phyloP scores from a whole-genome alignment of 2,329 filamentous ascomycete genomes.

The Dothidotthia symphoricarpi region DNA sequence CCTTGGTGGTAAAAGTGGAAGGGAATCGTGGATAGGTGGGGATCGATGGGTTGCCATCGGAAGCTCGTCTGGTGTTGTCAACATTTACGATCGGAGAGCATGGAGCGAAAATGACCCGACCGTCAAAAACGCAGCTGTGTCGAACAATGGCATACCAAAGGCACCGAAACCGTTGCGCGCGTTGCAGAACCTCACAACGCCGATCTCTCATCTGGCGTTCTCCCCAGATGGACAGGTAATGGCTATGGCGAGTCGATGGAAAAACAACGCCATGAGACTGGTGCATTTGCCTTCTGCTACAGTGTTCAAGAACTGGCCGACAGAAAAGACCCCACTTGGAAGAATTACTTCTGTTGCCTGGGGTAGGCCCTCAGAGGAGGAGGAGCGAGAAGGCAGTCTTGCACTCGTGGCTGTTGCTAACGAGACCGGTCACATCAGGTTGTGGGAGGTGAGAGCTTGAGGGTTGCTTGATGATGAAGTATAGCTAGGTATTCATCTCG shows the following conservation, averaged over 20 bases:
- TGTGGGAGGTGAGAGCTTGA: constrained; percentile 67
- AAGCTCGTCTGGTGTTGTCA: constrained; percentile 82
- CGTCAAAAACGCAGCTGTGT: constrained; percentile 12
- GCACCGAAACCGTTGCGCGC: constrained; percentile 69
- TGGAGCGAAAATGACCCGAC: constrained; percentile 50
- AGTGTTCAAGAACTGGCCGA: constrained; percentile 97
- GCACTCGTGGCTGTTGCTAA: constrained; percentile 77
- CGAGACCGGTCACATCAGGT: constrained; percentile 78
- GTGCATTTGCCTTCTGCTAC: constrained; percentile 90
- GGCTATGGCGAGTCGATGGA: constrained; percentile 80
- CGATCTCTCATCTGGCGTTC: constrained; percentile 76
- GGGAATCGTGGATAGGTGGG: constrained; percentile 62
- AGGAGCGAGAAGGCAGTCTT: constrained; percentile 60
- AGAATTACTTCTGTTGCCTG: constrained; percentile 64
- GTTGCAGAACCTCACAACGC: constrained; percentile 84
- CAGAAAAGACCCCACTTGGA: constrained; percentile 81
- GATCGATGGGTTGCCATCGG: constrained; percentile 90
- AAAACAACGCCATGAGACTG: constrained; percentile 81
- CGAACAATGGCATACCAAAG: constrained; percentile 56
- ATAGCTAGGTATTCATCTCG: no score
- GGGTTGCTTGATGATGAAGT: no score
- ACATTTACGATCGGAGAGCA: constrained; percentile 81
- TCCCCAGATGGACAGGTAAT: constrained; percentile 87
- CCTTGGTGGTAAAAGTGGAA: constrained; percentile 68
- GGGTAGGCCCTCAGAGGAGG: constrained; percentile 45